Evolutionary conservation across 495 filamentous ascomycete species (phyloP).

Genomic region (Daldinia grandis): DNA sequence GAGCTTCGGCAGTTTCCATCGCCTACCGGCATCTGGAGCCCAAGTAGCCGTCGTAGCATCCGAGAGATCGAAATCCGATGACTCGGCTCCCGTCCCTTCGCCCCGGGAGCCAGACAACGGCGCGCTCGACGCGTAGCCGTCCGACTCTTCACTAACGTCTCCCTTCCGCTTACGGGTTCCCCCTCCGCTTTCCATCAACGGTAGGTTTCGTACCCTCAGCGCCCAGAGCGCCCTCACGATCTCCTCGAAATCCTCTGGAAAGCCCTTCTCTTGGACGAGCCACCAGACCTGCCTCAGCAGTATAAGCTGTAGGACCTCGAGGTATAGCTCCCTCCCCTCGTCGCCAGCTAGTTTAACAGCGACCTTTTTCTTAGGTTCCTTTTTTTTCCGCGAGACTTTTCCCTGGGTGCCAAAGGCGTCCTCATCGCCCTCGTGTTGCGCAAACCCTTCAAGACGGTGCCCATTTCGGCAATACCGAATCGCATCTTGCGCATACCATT

Average conservation of each 20-base stretch:
- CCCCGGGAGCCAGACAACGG: slow-evolving; percentile 53
- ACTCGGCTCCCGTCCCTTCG: slow-evolving; percentile 29
- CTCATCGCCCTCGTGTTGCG: slow-evolving; percentile 67
- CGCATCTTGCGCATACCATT: slow-evolving; percentile 60
- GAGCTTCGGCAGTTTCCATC: slow-evolving; percentile 52
- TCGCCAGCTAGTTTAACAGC: slow-evolving; percentile 68
- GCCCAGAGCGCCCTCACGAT: slow-evolving; percentile 63
- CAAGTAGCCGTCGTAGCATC: slow-evolving; percentile 40
- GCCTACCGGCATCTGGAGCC: slow-evolving; percentile 36
- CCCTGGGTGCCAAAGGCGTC: slow-evolving; percentile 77
- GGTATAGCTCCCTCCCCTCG: slow-evolving; percentile 75
- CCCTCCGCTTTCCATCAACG: slow-evolving; percentile 35
- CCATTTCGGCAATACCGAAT: slow-evolving; percentile 62
- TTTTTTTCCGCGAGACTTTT: slow-evolving; percentile 50
- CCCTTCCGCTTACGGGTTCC: slow-evolving; percentile 4
- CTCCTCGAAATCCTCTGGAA: slow-evolving; percentile 55
- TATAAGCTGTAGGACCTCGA: slow-evolving; percentile 87
- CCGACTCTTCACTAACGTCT: slow-evolving; percentile 12
- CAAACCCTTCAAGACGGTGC: slow-evolving; percentile 59
- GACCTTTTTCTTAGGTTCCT: slow-evolving; percentile 63
- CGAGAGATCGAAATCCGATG: slow-evolving; percentile 31
- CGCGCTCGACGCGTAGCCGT: slow-evolving; percentile 19
- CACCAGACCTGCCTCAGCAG: slow-evolving; percentile 52
- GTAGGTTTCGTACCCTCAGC: slow-evolving; percentile 53
- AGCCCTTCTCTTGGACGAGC: slow-evolving; percentile 54